Evolutionary conservation across 495 filamentous ascomycete genomes (phyloP).

Genomic region (Podospora didyma): DNA sequence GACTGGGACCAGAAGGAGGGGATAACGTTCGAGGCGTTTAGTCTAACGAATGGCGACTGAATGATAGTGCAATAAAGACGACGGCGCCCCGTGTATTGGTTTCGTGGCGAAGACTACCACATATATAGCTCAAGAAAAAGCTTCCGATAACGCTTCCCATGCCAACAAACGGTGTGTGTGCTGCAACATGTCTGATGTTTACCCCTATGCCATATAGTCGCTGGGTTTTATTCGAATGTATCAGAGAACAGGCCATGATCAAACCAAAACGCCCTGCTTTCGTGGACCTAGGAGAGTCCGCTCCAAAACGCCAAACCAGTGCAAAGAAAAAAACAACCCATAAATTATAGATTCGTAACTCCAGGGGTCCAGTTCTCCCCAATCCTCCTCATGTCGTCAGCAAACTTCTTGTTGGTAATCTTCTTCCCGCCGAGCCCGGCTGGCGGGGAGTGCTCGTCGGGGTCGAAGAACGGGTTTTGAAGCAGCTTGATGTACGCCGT

Average conservation of each 20-base stretch:
- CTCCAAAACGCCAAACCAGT: not conserved
- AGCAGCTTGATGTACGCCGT: constrained; percentile 83
- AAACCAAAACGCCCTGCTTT: too few species aligned
- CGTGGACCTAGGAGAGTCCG: not conserved
- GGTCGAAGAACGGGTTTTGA: constrained; percentile 93
- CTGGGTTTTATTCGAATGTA: too few species aligned
- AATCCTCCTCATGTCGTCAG: constrained; percentile 76
- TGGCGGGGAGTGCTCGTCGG: constrained; percentile 71
- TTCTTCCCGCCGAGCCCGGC: constrained; percentile 50
- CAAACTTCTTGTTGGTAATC: constrained; percentile 79
- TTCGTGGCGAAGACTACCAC: not conserved
- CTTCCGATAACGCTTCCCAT: too few species aligned
- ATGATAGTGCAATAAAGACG: not conserved
- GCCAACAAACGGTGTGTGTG: too few species aligned
- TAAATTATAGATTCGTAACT: constrained; percentile 35
- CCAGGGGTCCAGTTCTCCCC: constrained; percentile 68
- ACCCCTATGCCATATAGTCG: too few species aligned
- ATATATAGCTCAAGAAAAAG: too few species aligned
- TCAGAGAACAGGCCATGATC: too few species aligned
- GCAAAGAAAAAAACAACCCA: not conserved
- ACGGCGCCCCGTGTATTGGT: not conserved
- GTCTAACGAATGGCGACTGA: constrained; percentile 22
- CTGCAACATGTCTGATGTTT: too few species aligned
- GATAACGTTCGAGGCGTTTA: constrained; percentile 41
- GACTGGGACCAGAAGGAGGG: constrained; percentile 31